These are phyloP conservation scores for Yamadazyma spencermartinsiae DNA, from an alignment of 1,139 yeast species.

Conservation along the genomic window DNA sequence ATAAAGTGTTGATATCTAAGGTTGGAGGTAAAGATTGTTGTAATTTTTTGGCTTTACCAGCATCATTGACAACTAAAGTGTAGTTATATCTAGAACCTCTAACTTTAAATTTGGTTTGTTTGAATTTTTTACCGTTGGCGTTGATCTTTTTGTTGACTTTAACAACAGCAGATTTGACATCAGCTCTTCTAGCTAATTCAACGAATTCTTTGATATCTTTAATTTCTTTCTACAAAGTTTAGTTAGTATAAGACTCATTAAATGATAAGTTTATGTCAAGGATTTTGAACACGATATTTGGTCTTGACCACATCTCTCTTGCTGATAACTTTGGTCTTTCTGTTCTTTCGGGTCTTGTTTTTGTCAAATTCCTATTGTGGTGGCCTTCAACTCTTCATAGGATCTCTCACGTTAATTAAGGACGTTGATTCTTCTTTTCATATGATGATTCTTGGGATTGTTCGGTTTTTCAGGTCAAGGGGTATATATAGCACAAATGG, in stretches of 20 bases:
- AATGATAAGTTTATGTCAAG: not conserved
- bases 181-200: slow-evolving; percentile 97
- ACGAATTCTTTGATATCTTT: slow-evolving; percentile 97
- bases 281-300: too few species aligned
- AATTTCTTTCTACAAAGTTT: slow-evolving; percentile 57
- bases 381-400: too few species aligned
- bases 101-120: slow-evolving; percentile 98
- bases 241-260: slow-evolving; percentile 20
- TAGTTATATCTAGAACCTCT: slow-evolving; percentile 94
- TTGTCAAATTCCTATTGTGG: too few species aligned
- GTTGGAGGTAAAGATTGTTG: slow-evolving; percentile 98
- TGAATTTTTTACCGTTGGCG: slow-evolving; percentile 82
- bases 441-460: too few species aligned
- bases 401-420: too few species aligned
- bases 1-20: slow-evolving; percentile 72
- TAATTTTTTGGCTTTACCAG: slow-evolving; percentile 97
- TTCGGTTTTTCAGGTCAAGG: too few species aligned
- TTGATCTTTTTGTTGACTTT: slow-evolving; percentile 85
- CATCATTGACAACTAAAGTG: slow-evolving; percentile 95
- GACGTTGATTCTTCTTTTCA: too few species aligned
- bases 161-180: slow-evolving; percentile 89
- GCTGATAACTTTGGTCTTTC: too few species aligned
- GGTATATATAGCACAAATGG: too few species aligned
- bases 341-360: too few species aligned
- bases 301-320: too few species aligned